phyloP scores from a whole-genome alignment of 768 basidiomycete species.

The Phlegmacium glaucopus region DNA sequence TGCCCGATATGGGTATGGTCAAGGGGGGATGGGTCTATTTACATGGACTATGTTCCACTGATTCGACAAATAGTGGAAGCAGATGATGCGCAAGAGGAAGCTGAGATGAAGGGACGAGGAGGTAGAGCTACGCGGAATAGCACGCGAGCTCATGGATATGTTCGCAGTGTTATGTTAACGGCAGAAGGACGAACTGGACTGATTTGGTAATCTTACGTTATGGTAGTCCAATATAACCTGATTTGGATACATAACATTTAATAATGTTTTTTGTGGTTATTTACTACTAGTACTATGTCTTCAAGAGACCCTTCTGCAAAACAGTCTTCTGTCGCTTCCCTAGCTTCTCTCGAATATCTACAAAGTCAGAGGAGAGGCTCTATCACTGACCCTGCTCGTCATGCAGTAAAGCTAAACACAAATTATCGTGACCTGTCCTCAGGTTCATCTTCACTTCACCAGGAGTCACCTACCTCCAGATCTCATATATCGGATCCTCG shows the following conservation, averaged over 20 bases:
- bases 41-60: slow-evolving; percentile 70
- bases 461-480: slow-evolving; percentile 25
- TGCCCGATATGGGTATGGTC: slow-evolving; percentile 39
- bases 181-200: slow-evolving; percentile 34
- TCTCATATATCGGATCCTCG: slow-evolving; percentile 42
- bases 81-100: slow-evolving; percentile 55
- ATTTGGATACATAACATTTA: slow-evolving; percentile 20
- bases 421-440: slow-evolving; percentile 18
- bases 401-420: slow-evolving; percentile 40
- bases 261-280: no score
- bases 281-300: slow-evolving; percentile 16
- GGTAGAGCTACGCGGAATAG: slow-evolving; percentile 62
- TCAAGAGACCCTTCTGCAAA: slow-evolving; percentile 27
- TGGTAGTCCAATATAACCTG: slow-evolving; percentile 35
- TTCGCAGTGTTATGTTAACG: slow-evolving; percentile 38
- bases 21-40: slow-evolving; percentile 43
- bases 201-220: slow-evolving; percentile 15
- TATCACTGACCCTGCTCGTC: slow-evolving; percentile 78
- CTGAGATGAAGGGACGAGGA: slow-evolving; percentile 16
- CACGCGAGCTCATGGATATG: slow-evolving; percentile 33
- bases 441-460: slow-evolving; percentile 22
- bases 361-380: slow-evolving; percentile 83
- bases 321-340: slow-evolving; percentile 53
- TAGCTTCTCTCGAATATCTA: slow-evolving; percentile 75
- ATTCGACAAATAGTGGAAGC: slow-evolving; percentile 58